Conservation (phyloP, 1,284 basidiomycete genomes). For the Boletellus deceptivus region DNA sequence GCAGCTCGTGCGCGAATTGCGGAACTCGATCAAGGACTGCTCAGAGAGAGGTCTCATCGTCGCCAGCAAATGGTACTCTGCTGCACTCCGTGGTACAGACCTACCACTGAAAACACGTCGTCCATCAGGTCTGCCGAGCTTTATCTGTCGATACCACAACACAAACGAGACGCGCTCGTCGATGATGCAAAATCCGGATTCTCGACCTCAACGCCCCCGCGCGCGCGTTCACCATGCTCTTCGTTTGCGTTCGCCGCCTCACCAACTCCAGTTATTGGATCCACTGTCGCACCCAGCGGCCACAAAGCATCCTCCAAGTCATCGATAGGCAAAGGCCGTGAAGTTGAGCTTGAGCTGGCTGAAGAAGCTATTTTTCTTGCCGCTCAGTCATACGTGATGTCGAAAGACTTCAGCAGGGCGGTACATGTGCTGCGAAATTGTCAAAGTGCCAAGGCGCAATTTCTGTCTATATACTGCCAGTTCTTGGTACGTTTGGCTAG, state of each 20-base stretch:
- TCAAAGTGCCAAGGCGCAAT: slow-evolving; percentile 69
- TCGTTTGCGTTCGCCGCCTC: slow-evolving; percentile 39
- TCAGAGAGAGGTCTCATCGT: slow-evolving; percentile 55
- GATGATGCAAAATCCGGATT: slow-evolving; percentile 30
- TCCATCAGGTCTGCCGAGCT: slow-evolving; percentile 67
- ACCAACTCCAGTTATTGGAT: slow-evolving; percentile 31
- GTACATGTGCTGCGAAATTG: slow-evolving; percentile 63
- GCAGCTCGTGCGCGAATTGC: slow-evolving; percentile 44
- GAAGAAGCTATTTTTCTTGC: slow-evolving; percentile 70
- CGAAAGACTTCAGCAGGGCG: slow-evolving; percentile 79
- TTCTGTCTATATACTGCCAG: slow-evolving; percentile 78
- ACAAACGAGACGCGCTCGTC: slow-evolving; percentile 40
- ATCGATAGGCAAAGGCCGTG: slow-evolving; percentile 32
- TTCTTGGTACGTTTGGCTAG: slow-evolving; percentile 68
- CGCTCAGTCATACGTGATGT: slow-evolving; percentile 76
- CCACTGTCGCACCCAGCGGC: slow-evolving; percentile 22
- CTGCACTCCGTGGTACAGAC: slow-evolving; percentile 8
- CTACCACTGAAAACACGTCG: slow-evolving; percentile 15
- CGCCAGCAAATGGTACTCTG: slow-evolving; percentile 70
- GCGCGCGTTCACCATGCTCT: slow-evolving; percentile 40
- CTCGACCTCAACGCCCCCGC: slow-evolving; percentile 54
- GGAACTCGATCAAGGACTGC: slow-evolving; percentile 57
- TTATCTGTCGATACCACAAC: slow-evolving; percentile 55
- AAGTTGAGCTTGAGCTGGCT: slow-evolving; percentile 51
- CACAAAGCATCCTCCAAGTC: slow-evolving; percentile 28